These are phyloP conservation scores for Saccharum officinarum DNA, from an alignment of 176 grass and related monocot genomes.

Conservation along the genomic window DNA sequence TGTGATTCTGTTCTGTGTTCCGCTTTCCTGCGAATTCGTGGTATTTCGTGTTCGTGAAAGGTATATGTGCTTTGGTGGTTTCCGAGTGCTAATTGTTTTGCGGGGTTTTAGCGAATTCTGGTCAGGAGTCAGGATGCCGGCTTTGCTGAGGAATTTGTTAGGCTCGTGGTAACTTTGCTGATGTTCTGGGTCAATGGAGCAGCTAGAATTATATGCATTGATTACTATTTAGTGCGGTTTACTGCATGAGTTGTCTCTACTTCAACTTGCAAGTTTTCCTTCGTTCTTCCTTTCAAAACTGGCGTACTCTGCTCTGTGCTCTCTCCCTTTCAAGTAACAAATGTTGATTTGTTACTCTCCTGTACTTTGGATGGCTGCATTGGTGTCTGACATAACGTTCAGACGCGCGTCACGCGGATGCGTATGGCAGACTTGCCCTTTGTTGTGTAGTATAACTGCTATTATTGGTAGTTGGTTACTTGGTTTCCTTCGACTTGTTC, in stretches of 20 bases:
- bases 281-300: neutral
- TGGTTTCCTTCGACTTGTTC: neutral
- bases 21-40: neutral
- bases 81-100: neutral
- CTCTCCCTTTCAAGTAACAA: neutral
- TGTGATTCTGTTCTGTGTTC: neutral
- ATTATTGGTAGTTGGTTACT: neutral
- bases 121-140: neutral
- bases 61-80: neutral
- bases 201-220: neutral
- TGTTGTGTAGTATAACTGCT: neutral
- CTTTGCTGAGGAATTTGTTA: neutral
- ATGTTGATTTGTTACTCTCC: neutral
- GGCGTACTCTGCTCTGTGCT: neutral
- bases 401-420: neutral
- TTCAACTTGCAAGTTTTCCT: neutral
- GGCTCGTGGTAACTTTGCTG: neutral
- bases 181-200: neutral
- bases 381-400: conserved; percentile 16
- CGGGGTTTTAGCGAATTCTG: neutral
- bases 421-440: neutral
- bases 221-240: neutral
- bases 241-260: neutral
- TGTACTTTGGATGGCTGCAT: neutral
- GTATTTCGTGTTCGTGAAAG: neutral